Evolutionary conservation across 2,329 filamentous ascomycete species (phyloP).

Genomic region (Erysiphe pulchra): DNA sequence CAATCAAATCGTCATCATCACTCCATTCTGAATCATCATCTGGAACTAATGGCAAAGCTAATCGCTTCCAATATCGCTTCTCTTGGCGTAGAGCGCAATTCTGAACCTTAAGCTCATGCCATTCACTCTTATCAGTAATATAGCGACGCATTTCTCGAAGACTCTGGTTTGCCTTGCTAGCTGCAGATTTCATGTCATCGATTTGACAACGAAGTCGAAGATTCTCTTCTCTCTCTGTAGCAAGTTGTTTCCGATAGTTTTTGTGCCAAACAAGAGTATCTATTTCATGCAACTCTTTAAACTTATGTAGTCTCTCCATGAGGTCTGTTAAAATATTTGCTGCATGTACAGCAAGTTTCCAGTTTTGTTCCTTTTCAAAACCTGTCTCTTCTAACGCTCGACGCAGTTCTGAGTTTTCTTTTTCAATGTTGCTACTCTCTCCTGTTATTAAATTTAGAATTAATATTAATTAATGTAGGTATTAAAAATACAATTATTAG

Average conservation of each 20-base stretch:
- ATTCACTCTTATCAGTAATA: constrained; percentile 28
- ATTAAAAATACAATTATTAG: too few relatives aligned
- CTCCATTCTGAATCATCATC: constrained; percentile 32
- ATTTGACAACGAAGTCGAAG: constrained; percentile 35
- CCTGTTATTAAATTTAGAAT: constrained; percentile 14
- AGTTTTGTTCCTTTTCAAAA: constrained; percentile 33
- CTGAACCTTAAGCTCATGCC: constrained; percentile 27
- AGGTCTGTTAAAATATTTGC: constrained; percentile 29
- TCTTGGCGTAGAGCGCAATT: constrained; percentile 28
- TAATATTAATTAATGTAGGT: background rate
- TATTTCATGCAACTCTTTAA: constrained; percentile 34
- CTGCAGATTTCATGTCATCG: constrained; percentile 38
- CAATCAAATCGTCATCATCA: constrained; percentile 38
- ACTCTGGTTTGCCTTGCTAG: constrained; percentile 28
- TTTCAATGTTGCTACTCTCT: constrained; percentile 33
- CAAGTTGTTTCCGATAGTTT: constrained; percentile 37
- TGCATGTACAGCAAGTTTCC: constrained; percentile 26
- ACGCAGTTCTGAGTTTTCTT: constrained; percentile 31
- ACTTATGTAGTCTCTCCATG: constrained; percentile 37
- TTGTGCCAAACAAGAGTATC: constrained; percentile 40
- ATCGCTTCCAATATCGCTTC: constrained; percentile 37
- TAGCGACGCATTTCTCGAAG: constrained; percentile 29
- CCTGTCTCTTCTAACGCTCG: constrained; percentile 36
- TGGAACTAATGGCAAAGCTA: constrained; percentile 33
- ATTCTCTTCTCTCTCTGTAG: constrained; percentile 38